Conservation (phyloP, 176 grass and related monocot species). For the Zoysia japonica region DNA sequence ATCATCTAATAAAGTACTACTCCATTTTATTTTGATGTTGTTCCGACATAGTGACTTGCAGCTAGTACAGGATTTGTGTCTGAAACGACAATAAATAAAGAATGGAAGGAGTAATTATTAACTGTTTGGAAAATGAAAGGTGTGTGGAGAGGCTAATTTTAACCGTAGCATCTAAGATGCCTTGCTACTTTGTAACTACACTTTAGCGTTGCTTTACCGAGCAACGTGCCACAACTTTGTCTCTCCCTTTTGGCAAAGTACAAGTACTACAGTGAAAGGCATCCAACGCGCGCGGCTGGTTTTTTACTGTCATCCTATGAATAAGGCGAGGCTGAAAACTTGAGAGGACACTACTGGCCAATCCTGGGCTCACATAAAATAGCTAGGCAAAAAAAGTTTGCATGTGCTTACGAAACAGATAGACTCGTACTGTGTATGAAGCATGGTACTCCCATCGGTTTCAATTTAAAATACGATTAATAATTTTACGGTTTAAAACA, state of each 20-base stretch:
- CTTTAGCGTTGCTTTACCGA: slow-evolving; percentile 40
- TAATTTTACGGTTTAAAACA: too few relatives aligned
- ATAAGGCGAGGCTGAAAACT: not conserved
- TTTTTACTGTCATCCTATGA: not conserved
- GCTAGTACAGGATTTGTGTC: too few relatives aligned
- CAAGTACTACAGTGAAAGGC: not conserved
- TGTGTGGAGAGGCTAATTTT: too few relatives aligned
- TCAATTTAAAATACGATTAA: too few relatives aligned
- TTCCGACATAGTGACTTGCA: too few relatives aligned
- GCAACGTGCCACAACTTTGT: slow-evolving; percentile 11
- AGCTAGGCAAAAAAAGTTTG: not conserved
- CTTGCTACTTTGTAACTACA: not conserved
- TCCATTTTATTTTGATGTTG: too few relatives aligned
- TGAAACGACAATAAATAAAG: too few relatives aligned
- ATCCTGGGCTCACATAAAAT: not conserved
- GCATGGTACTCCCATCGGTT: too few relatives aligned
- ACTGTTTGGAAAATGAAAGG: too few relatives aligned
- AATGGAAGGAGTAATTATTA: too few relatives aligned
- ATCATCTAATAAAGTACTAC: too few relatives aligned
- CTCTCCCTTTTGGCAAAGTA: not conserved
- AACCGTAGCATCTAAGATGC: not conserved
- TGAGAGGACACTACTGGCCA: not conserved
- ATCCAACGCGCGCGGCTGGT: not conserved
- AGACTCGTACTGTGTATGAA: too few relatives aligned
- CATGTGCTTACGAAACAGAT: not conserved